Evolutionary conservation across 2,329 filamentous ascomycete genomes (phyloP).

Genomic region (Pseudogymnoascus sp.): DNA sequence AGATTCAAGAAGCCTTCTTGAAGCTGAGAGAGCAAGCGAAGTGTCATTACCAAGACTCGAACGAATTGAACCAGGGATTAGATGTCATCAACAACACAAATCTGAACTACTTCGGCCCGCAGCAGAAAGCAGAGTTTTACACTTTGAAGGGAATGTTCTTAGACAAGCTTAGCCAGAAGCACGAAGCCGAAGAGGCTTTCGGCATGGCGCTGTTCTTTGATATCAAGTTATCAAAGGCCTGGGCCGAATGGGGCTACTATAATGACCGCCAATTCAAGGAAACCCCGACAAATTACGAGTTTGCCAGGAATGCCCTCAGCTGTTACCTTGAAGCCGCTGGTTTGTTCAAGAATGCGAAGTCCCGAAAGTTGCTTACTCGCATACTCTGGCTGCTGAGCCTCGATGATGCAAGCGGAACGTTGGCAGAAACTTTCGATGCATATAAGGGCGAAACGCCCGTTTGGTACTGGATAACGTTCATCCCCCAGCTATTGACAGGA

Average conservation of each 20-base stretch:
- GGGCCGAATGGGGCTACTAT: slow-evolving; percentile 99
- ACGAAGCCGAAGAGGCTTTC: slow-evolving; percentile 88
- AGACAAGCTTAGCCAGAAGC: slow-evolving; percentile 82
- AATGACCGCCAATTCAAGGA: slow-evolving; percentile 95
- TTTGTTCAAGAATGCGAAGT: slow-evolving; percentile 95
- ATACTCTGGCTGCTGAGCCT: slow-evolving; percentile 94
- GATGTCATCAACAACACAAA: slow-evolving; percentile 99
- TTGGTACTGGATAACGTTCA: slow-evolving; percentile 99
- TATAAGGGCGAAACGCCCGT: slow-evolving; percentile 96
- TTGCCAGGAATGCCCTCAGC: slow-evolving; percentile 84
- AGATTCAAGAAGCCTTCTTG: slow-evolving; percentile 97
- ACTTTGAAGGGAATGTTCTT: slow-evolving; percentile 99
- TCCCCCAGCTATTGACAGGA: slow-evolving; percentile 88
- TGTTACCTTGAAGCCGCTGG: slow-evolving; percentile 95
- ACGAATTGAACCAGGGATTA: slow-evolving; percentile 82
- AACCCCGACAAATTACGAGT: slow-evolving; percentile 70
- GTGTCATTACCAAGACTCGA: slow-evolving; percentile 93
- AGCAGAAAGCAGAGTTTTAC: slow-evolving; percentile 98
- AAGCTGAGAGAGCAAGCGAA: slow-evolving; percentile 98
- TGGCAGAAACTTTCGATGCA: slow-evolving; percentile 82
- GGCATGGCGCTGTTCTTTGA: slow-evolving; percentile 95
- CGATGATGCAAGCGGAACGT: slow-evolving; percentile 76
- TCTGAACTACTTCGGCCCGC: slow-evolving; percentile 90
- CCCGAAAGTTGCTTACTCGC: slow-evolving; percentile 82
- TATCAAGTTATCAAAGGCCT: slow-evolving; percentile 89